Conservation (phyloP, 2,329 filamentous ascomycete genomes). For the Arthrobotrys conoides region DNA sequence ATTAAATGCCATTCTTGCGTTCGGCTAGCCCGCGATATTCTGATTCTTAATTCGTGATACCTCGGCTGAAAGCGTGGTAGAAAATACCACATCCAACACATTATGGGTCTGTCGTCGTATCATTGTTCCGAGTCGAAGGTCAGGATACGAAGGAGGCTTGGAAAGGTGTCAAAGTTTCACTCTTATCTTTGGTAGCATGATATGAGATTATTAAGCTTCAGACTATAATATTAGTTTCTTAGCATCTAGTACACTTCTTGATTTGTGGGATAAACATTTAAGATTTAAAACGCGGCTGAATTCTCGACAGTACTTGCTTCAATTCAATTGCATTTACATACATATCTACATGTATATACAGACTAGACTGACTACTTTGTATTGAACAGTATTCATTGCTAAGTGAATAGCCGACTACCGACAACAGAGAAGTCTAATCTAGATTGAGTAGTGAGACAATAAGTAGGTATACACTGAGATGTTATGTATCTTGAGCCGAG, state of each 20-base stretch:
- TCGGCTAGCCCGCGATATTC: constrained; percentile 54
- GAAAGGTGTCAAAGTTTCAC: not conserved
- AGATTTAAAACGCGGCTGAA: constrained; percentile 22
- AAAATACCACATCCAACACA: constrained; percentile 59
- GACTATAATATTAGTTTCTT: not conserved
- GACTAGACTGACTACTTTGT: too few species aligned
- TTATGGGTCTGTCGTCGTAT: constrained; percentile 8
- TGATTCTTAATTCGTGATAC: constrained; percentile 39
- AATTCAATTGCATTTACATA: too few species aligned
- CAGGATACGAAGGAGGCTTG: not conserved
- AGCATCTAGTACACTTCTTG: not conserved
- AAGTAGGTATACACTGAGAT: too few species aligned
- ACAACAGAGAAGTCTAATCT: too few species aligned
- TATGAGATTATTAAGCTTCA: too few species aligned
- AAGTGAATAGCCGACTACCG: too few species aligned
- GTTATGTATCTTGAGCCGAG: too few species aligned
- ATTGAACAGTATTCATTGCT: too few species aligned
- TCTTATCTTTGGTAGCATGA: not conserved
- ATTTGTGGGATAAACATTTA: not conserved
- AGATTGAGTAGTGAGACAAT: too few species aligned
- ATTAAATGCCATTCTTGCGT: constrained; percentile 41
- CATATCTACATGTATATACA: too few species aligned
- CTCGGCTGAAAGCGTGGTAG: constrained; percentile 54
- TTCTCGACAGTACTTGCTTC: not conserved
- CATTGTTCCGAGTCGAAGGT: not conserved